These are phyloP conservation scores for Mycena pura DNA, from an alignment of 768 basidiomycete genomes.

Conservation along the genomic window DNA sequence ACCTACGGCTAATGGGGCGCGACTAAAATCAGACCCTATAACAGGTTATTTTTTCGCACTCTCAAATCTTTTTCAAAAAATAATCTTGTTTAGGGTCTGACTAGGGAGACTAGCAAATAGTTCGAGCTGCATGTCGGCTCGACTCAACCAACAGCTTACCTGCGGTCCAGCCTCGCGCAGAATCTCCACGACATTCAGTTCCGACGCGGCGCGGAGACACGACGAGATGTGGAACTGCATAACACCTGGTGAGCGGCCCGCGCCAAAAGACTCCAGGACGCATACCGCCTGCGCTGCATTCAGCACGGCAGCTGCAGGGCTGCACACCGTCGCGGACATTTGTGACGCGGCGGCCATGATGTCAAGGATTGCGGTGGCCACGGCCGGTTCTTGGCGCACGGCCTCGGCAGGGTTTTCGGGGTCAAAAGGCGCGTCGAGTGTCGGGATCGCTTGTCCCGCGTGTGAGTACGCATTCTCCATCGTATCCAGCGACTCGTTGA, in stretches of 20 bases:
- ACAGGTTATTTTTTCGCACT: too few species aligned
- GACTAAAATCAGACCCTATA: too few species aligned
- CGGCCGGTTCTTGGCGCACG: not conserved
- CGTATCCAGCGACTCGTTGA: constrained; percentile 1
- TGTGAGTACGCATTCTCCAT: constrained; percentile 9
- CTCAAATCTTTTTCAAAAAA: too few species aligned
- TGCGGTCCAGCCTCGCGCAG: constrained; percentile 36
- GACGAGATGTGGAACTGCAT: constrained; percentile 28
- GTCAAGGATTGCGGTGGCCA: constrained; percentile 1
- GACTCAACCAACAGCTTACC: too few species aligned
- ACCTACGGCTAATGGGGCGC: too few species aligned
- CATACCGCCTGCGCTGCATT: constrained; percentile 16
- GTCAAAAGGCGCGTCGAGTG: constrained; percentile 18
- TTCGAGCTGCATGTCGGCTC: too few species aligned
- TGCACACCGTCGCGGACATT: constrained; percentile 11
- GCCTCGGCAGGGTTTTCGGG: not conserved
- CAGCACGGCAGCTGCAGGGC: constrained; percentile 5
- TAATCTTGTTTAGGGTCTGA: too few species aligned
- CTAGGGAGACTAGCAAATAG: too few species aligned
- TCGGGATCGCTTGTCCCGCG: not conserved
- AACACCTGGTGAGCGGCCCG: not conserved
- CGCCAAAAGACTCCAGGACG: not conserved
- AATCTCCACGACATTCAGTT: constrained; percentile 38
- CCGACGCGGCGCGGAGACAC: constrained; percentile 25
- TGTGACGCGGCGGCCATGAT: not conserved